A percentile compares a stretch with the other conserved stretches of the same genome.
Conservation (phyloP, 225 moss, liverwort and hornwort genomes). For the Bryum argenteum region DNA sequence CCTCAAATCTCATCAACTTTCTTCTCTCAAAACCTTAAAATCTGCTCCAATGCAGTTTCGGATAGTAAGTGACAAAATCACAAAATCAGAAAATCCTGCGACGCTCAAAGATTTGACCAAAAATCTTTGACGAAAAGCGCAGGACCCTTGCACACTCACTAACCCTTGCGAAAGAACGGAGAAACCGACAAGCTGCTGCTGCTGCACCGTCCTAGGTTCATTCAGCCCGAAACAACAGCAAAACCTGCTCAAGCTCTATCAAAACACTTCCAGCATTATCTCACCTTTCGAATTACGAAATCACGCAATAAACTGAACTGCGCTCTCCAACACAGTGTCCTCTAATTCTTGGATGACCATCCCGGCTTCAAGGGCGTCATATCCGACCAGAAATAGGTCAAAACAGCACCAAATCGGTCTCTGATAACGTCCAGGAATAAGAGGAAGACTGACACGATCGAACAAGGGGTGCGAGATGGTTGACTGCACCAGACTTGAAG, state of each 20-base stretch:
- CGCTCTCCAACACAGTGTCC: not conserved
- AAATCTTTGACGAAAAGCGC: too few relatives aligned
- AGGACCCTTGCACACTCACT: constrained; percentile 6
- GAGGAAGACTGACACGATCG: not conserved
- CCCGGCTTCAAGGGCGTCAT: constrained; percentile 12
- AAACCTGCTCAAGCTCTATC: constrained; percentile 10
- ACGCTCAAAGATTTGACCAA: not conserved
- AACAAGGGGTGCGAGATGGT: constrained; percentile 11
- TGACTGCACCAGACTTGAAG: constrained; percentile 19
- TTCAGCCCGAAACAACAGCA: not conserved
- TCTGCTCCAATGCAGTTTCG: constrained; percentile 16
- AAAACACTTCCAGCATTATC: not conserved
- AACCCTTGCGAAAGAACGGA: constrained; percentile 18
- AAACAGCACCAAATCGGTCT: constrained; percentile 10
- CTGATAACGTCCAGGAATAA: not conserved
- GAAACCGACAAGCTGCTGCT: constrained; percentile 11
- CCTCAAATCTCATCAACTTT: constrained; percentile 11
- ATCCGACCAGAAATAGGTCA: constrained; percentile 9
- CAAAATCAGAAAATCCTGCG: not conserved
- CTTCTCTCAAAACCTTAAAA: not conserved
- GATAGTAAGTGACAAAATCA: not conserved
- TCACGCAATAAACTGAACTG: constrained; percentile 17
- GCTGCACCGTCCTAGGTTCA: not conserved
- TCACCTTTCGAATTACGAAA: constrained; percentile 28
- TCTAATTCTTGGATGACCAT: constrained; percentile 22